These are phyloP conservation scores for Ophidiomyces ophidiicola DNA, from an alignment of 2,329 filamentous ascomycete genomes.

Conservation along the genomic window DNA sequence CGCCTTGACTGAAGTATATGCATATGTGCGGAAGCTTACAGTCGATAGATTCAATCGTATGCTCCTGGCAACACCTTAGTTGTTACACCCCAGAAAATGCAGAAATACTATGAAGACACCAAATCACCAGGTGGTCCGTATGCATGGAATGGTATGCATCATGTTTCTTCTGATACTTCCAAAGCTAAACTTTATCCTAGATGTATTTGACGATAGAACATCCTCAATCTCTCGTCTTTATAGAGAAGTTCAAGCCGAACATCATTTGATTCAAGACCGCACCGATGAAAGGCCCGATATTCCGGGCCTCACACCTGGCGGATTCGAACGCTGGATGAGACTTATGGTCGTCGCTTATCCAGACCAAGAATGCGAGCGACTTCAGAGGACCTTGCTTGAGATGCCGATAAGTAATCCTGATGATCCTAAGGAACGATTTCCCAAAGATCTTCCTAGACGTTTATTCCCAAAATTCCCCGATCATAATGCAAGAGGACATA, in stretches of 20 bases:
- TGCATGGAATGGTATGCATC: slow-evolving; percentile 50
- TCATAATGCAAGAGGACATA: slow-evolving; percentile 44
- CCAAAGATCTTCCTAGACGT: slow-evolving; percentile 62
- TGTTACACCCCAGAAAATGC: slow-evolving; percentile 63
- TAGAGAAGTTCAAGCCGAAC: slow-evolving; percentile 42
- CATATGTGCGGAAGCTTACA: background rate
- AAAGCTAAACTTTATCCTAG: slow-evolving; percentile 23
- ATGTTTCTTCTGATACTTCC: background rate
- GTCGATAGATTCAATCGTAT: slow-evolving; percentile 53
- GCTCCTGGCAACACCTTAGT: slow-evolving; percentile 56
- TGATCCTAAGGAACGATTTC: slow-evolving; percentile 58
- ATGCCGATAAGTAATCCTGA: slow-evolving; percentile 59
- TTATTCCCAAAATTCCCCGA: slow-evolving; percentile 55
- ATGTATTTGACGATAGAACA: slow-evolving; percentile 43
- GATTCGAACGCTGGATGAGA: slow-evolving; percentile 60
- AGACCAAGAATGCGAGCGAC: slow-evolving; percentile 57
- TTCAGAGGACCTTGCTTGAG: slow-evolving; percentile 55
- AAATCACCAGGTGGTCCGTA: slow-evolving; percentile 53
- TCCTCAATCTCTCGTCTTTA: slow-evolving; percentile 50
- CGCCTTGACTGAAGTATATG: background rate
- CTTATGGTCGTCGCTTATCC: slow-evolving; percentile 64
- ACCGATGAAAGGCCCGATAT: slow-evolving; percentile 44
- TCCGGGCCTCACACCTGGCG: slow-evolving; percentile 54
- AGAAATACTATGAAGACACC: slow-evolving; percentile 58
- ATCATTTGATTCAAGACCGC: slow-evolving; percentile 51